Percentiles rank a stretch among this genome's conserved stretches.
Conservation (phyloP, 352 stramenopile species). For the Globisporangium heterothallicum region DNA sequence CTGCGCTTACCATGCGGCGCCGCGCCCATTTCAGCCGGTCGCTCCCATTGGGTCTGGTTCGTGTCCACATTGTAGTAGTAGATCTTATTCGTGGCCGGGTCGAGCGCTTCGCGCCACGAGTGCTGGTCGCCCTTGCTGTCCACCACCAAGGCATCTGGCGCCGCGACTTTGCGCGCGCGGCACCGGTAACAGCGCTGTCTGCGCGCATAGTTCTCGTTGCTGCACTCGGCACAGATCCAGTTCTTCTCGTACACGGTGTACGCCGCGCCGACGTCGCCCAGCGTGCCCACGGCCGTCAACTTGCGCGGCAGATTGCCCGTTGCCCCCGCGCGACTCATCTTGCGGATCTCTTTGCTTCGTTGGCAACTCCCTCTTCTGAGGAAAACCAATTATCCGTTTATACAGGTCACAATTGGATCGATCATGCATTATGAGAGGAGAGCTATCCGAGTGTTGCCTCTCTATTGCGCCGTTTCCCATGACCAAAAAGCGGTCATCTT, state of each 20-base stretch:
- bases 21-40: slow-evolving; percentile 86
- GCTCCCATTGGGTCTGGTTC: slow-evolving; percentile 86
- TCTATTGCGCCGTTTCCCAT: too few species aligned
- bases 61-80: slow-evolving; percentile 93
- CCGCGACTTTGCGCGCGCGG: slow-evolving; percentile 63
- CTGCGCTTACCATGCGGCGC: slow-evolving; percentile 55
- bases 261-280: slow-evolving; percentile 75
- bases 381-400: neutral
- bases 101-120: slow-evolving; percentile 88
- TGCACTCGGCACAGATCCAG: slow-evolving; percentile 83
- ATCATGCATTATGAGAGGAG: too few species aligned
- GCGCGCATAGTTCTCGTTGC: slow-evolving; percentile 83
- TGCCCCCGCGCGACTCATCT: slow-evolving; percentile 15
- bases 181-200: slow-evolving; percentile 76
- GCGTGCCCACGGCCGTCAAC: slow-evolving; percentile 71
- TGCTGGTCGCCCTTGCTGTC: slow-evolving; percentile 45
- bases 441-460: too few species aligned
- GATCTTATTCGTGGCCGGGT: slow-evolving; percentile 85
- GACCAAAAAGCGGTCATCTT: too few species aligned
- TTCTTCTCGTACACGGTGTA: slow-evolving; percentile 90
- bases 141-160: slow-evolving; percentile 51
- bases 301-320: slow-evolving; percentile 38
- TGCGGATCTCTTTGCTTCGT: neutral
- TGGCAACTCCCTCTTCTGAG: neutral
- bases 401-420: neutral